Evolutionary conservation across 352 stramenopile genomes (phyloP).

Genomic region (Lagenidium giganteum): DNA sequence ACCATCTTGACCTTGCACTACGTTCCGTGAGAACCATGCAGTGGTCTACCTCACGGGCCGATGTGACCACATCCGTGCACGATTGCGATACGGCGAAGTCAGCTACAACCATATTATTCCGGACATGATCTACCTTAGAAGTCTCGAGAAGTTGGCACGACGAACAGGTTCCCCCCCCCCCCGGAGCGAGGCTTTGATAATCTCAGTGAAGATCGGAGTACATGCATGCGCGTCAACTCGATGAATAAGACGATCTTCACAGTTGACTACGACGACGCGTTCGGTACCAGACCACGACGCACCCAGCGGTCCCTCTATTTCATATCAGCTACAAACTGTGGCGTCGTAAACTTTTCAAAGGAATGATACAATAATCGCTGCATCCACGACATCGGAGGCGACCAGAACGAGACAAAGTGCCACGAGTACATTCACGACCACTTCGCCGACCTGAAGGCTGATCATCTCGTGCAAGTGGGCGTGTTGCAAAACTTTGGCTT

Average conservation of each 20-base stretch:
- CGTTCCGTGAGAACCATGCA: slow-evolving; percentile 36
- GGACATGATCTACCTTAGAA: slow-evolving; percentile 21
- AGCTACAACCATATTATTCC: slow-evolving; percentile 30
- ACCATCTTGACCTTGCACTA: too few species aligned
- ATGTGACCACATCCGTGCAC: slow-evolving; percentile 32
- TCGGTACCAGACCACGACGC: slow-evolving; percentile 11
- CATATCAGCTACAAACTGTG: slow-evolving; percentile 20
- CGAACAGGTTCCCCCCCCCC: slow-evolving; percentile 13
- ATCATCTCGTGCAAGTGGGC: slow-evolving; percentile 2
- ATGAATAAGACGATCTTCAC: slow-evolving; percentile 15
- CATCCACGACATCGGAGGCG: not conserved
- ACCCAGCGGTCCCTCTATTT: slow-evolving; percentile 13
- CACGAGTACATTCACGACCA: slow-evolving; percentile 10
- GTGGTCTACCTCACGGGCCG: slow-evolving; percentile 29
- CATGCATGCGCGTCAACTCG: slow-evolving; percentile 15
- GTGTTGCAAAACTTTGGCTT: not conserved
- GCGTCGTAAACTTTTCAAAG: slow-evolving; percentile 3
- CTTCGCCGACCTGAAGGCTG: slow-evolving; percentile 3
- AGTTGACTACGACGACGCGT: slow-evolving; percentile 20
- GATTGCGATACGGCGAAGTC: slow-evolving; percentile 22
- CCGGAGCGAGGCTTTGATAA: slow-evolving; percentile 7
- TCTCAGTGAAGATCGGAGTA: slow-evolving; percentile 13
- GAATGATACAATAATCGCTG: not conserved
- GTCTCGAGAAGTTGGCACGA: slow-evolving; percentile 18
- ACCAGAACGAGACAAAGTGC: slow-evolving; percentile 2